Evolutionary conservation across 2,329 filamentous ascomycete genomes (phyloP).

Genomic region (Stagonosporopsis cucurbitacearum): DNA sequence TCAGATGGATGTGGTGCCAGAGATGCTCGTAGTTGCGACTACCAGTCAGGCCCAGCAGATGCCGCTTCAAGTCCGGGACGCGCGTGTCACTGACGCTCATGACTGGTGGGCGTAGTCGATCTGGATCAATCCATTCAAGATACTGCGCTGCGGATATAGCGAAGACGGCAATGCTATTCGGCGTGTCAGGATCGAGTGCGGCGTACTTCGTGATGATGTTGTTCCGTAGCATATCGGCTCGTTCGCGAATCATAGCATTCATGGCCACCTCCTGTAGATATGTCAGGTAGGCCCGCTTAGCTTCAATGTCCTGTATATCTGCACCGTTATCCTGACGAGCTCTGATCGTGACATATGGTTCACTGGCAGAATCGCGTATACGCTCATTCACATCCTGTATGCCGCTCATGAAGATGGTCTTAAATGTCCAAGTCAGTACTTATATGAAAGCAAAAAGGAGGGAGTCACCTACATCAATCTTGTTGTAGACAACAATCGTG

Average conservation of each 20-base stretch:
- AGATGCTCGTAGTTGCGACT: slow-evolving; percentile 11
- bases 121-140: slow-evolving; percentile 9
- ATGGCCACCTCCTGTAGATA: slow-evolving; percentile 10
- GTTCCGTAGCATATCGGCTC: slow-evolving; percentile 4
- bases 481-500: slow-evolving; percentile 11
- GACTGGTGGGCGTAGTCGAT: slow-evolving; percentile 9
- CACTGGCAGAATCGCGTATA: not conserved
- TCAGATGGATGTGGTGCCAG: slow-evolving; percentile 14
- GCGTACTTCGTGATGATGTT: slow-evolving; percentile 8
- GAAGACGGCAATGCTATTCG: slow-evolving; percentile 7
- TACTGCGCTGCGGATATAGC: slow-evolving; percentile 13
- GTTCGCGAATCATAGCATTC: slow-evolving; percentile 14
- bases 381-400: slow-evolving; percentile 10
- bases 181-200: slow-evolving; percentile 3
- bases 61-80: slow-evolving; percentile 13
- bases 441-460: not conserved
- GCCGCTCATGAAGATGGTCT: slow-evolving; percentile 18
- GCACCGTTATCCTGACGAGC: not conserved
- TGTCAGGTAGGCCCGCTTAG: slow-evolving; percentile 3
- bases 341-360: slow-evolving; percentile 9
- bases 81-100: slow-evolving; percentile 10
- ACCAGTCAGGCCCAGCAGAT: slow-evolving; percentile 10
- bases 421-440: not conserved
- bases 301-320: not conserved
- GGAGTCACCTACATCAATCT: slow-evolving; percentile 3